Percentiles rank a stretch among this genome's conserved stretches.
These are phyloP conservation scores for Pisolithus tinctorius DNA, from an alignment of 768 basidiomycete genomes.

Conservation along the genomic window DNA sequence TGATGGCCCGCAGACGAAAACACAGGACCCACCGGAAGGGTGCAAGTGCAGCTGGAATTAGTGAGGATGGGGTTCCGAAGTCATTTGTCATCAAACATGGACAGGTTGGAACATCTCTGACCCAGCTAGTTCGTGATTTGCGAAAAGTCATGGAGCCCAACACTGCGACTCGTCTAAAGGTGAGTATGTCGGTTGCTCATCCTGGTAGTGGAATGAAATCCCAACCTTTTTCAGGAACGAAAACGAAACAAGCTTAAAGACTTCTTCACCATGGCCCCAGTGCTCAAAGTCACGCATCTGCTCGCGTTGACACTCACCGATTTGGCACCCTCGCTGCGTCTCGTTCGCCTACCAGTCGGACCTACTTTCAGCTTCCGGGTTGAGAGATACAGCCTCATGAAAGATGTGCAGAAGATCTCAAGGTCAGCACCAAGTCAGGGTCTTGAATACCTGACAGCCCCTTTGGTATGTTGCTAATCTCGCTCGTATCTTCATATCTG, in stretches of 20 bases:
- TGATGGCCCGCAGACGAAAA: slow-evolving; percentile 72
- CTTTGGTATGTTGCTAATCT: slow-evolving; percentile 54
- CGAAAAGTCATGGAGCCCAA: slow-evolving; percentile 98
- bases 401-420: slow-evolving; percentile 66
- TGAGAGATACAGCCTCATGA: slow-evolving; percentile 88
- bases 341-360: slow-evolving; percentile 82
- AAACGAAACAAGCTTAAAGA: slow-evolving; percentile 88
- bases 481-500: background rate
- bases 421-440: slow-evolving; percentile 69
- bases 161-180: slow-evolving; percentile 87
- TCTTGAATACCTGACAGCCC: slow-evolving; percentile 86
- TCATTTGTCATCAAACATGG: slow-evolving; percentile 98
- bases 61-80: slow-evolving; percentile 53
- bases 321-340: slow-evolving; percentile 77
- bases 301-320: slow-evolving; percentile 88
- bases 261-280: slow-evolving; percentile 86
- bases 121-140: slow-evolving; percentile 88
- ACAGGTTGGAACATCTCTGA: slow-evolving; percentile 78
- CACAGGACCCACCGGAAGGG: slow-evolving; percentile 78
- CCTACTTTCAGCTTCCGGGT: slow-evolving; percentile 92
- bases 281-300: slow-evolving; percentile 86
- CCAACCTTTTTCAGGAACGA: slow-evolving; percentile 60
- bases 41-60: slow-evolving; percentile 28
- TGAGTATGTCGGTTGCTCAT: slow-evolving; percentile 27
- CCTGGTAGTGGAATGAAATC: slow-evolving; percentile 7